Evolutionary conservation across 805 yeast species (phyloP), one percentile per base, ranked within the genome.

Genomic region (Candida maltosa): DNA sequence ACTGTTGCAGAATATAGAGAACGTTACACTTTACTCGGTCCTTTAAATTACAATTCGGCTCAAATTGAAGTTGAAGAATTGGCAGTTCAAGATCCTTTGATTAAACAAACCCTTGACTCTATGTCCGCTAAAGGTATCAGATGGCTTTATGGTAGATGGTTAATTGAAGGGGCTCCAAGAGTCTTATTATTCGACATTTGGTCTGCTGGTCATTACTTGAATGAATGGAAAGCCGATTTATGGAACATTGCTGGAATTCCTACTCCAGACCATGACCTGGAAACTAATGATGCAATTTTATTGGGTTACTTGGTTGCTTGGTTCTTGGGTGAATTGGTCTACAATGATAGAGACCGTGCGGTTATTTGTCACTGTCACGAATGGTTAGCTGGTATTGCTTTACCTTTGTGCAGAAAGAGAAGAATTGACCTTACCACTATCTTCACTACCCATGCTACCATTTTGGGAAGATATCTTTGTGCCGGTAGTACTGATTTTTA

Each of bases 401-500:
- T 93, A 41, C 97, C 98, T 0, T 69, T 91, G 38, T 88, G 96
- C 59, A 73, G 96, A 52, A 87, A 87, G 60, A 79, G 97, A 52
- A 76, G 87, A 51, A 82, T 91, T 40, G 98, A 91, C 53, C 88
- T 87, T 41, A 87, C 96, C 40, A 89, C 98, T 17, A 83, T 91
- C 44, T 91, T 91, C 71, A 91, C 98, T 26, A 91, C 98, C 16
- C 98, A 91, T 61, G 98, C 98, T 3, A 91, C 98, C 8, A 69
- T 91, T 44, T 73, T 93, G 46, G 98, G 98, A 27, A 78, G 98
- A 48, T 91, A 91, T 58, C 65, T 91, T 43, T 91, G 97, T 70
- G 97, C 97, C 5, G 97, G 97, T 20, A 81, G 89, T 26, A 94
- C 88, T 29, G 98, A 91, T 60, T 93, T 91, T 56, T 91, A 91